Evolutionary conservation across 371 early-diverging fungal genomes (phyloP).

Genomic region (Phascolomyces articulosus): DNA sequence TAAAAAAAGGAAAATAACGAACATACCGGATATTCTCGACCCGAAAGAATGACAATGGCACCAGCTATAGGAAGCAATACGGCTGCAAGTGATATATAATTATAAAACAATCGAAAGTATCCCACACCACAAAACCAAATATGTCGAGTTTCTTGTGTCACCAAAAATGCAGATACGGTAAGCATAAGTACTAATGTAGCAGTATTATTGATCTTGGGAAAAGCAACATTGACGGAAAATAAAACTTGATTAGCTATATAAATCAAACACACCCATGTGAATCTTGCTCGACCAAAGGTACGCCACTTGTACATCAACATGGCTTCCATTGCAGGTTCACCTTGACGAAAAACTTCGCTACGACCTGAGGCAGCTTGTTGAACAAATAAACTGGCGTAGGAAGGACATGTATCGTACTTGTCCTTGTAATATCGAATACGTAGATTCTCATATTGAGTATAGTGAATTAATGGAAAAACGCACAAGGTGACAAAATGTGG

Average conservation of each 20-base stretch:
- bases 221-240: slow-evolving; percentile 12
- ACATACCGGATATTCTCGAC: slow-evolving; percentile 8
- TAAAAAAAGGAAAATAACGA: too few species aligned
- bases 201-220: neutral
- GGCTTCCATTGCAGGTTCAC: slow-evolving; percentile 15
- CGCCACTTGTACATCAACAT: slow-evolving; percentile 11
- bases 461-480: slow-evolving; percentile 5
- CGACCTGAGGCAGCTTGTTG: slow-evolving; percentile 2
- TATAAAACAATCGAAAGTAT: slow-evolving; percentile 12
- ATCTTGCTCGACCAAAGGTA: slow-evolving; percentile 1
- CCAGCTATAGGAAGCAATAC: slow-evolving; percentile 6
- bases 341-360: slow-evolving; percentile 5
- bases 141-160: slow-evolving; percentile 8
- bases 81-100: slow-evolving; percentile 7
- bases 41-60: slow-evolving; percentile 9
- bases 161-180: neutral
- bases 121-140: neutral
- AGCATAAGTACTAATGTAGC: neutral
- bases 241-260: slow-evolving; percentile 7
- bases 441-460: neutral
- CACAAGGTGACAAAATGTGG: slow-evolving; percentile 9
- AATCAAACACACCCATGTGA: neutral
- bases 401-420: neutral
- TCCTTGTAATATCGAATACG: neutral
- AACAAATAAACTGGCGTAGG: neutral